These are phyloP conservation scores for Debaryomyces robertsiae DNA, from an alignment of 1,139 yeast genomes.

Conservation along the genomic window DNA sequence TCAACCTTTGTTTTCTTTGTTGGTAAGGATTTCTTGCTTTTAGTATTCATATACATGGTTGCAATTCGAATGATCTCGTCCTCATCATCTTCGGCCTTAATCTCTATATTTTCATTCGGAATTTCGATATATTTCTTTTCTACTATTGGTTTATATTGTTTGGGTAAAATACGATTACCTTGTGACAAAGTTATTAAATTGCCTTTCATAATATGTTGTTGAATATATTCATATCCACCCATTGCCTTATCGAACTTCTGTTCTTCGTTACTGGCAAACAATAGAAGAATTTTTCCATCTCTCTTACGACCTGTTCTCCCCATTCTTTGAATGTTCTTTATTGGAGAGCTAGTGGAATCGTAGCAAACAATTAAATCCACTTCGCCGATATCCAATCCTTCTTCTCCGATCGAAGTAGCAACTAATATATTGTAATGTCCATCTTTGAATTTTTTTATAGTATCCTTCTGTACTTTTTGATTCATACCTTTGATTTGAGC, in stretches of 20 bases:
- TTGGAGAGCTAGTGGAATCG: conserved; percentile 92
- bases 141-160: conserved; percentile 52
- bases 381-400: conserved; percentile 97
- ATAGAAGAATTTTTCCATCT: conserved; percentile 78
- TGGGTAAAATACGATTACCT: conserved; percentile 71
- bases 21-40: conserved; percentile 27
- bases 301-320: conserved; percentile 98
- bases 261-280: conserved; percentile 80
- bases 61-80: conserved; percentile 74
- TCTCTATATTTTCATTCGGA: conserved; percentile 67
- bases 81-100: conserved; percentile 55
- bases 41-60: conserved; percentile 46
- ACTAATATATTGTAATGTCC: conserved; percentile 80
- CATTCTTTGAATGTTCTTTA: conserved; percentile 91
- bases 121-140: conserved; percentile 60
- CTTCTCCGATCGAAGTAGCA: conserved; percentile 98
- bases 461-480: conserved; percentile 70
- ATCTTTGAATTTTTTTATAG: conserved; percentile 68
- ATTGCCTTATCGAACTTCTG: conserved; percentile 80
- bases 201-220: conserved; percentile 55
- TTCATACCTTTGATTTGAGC: conserved; percentile 66
- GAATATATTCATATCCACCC: conserved; percentile 81
- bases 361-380: conserved; percentile 91
- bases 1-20: conserved; percentile 20
- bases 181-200: conserved; percentile 43